A percentile compares a stretch with the other conserved stretches of the same genome.
phyloP scores from a whole-genome alignment of 805 yeast species.

The Candida montana region DNA sequence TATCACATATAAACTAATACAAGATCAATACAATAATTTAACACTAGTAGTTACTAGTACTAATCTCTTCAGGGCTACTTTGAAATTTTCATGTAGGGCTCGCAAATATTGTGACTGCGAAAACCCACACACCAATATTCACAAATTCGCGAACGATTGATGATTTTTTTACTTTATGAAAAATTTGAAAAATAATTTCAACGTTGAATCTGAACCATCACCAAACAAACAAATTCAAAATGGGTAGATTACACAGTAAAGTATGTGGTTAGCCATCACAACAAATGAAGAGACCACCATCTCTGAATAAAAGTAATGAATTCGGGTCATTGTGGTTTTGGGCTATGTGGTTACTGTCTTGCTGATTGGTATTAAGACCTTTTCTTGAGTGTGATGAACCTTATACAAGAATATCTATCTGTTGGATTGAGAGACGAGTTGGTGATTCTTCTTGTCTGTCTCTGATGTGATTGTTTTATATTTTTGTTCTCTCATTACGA shows the following conservation, averaged over 20 bases:
- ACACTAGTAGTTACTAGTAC: no score
- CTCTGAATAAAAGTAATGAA: slow-evolving; percentile 20
- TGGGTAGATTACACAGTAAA: slow-evolving; percentile 99
- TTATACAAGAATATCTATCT: background rate
- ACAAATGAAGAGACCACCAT: slow-evolving; percentile 4
- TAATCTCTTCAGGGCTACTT: background rate
- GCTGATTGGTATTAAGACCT: background rate
- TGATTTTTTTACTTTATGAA: background rate
- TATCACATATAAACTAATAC: no score
- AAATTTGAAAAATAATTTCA: background rate
- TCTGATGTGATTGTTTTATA: background rate
- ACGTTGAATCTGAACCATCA: background rate
- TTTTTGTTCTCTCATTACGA: background rate
- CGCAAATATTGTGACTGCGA: background rate
- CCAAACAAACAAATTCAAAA: slow-evolving; percentile 50
- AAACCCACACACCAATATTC: no score
- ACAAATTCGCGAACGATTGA: background rate
- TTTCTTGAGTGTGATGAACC: background rate
- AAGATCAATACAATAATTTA: no score
- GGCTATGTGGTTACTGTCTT: background rate
- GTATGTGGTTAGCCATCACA: slow-evolving; percentile 49
- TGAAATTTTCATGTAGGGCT: background rate
- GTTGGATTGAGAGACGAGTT: background rate
- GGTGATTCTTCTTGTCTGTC: background rate
- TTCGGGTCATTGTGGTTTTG: slow-evolving; percentile 25